These are phyloP conservation scores for Xylaria castorea DNA, from an alignment of 495 filamentous ascomycete genomes.

Conservation along the genomic window DNA sequence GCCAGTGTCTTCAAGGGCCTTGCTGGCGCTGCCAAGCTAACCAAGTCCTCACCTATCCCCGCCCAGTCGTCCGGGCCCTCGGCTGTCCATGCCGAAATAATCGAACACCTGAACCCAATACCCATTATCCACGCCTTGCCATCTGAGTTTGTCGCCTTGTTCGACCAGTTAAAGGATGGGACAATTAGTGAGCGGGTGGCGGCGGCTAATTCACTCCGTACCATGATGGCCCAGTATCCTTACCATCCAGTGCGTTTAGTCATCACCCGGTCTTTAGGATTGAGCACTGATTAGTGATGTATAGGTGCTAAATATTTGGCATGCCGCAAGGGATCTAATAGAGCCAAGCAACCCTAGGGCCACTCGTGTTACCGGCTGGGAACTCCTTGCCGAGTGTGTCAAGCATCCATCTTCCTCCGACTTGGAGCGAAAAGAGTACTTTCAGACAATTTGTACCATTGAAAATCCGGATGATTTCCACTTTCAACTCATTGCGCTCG, in stretches of 20 bases:
- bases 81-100: conserved; percentile 37
- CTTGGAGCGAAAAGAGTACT: conserved; percentile 69
- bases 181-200: conserved; percentile 57
- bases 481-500: conserved; percentile 66
- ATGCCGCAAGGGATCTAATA: conserved; percentile 68
- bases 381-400: conserved; percentile 69
- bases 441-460: conserved; percentile 60
- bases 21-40: conserved; percentile 51
- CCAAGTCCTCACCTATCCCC: conserved; percentile 50
- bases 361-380: conserved; percentile 64
- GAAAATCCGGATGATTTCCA: conserved; percentile 65
- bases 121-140: conserved; percentile 43
- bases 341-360: conserved; percentile 59
- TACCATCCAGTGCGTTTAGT: conserved; percentile 53
- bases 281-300: conserved; percentile 30
- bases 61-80: conserved; percentile 40
- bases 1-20: conserved; percentile 64
- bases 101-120: conserved; percentile 43
- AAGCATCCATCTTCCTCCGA: conserved; percentile 65
- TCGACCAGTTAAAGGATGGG: conserved; percentile 53
- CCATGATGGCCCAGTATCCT: conserved; percentile 62
- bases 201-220: conserved; percentile 62
- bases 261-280: conserved; percentile 13
- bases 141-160: conserved; percentile 51
- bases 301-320: conserved; percentile 61